A percentile compares a stretch with the other conserved stretches of the same genome.
Evolutionary conservation across 345 rosid species (phyloP).

Genomic region (Acer campestre): DNA sequence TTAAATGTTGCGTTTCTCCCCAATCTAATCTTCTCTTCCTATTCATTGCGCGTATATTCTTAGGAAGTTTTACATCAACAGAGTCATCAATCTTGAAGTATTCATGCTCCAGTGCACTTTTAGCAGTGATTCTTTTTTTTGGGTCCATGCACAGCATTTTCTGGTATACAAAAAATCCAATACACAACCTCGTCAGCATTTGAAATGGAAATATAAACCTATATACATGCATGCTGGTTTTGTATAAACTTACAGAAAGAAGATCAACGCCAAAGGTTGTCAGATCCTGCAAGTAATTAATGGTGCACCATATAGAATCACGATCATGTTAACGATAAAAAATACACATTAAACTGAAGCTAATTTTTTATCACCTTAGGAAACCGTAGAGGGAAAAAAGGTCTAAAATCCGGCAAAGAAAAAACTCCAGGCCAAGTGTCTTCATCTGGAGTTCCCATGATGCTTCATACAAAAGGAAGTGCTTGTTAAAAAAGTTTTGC

Average conservation of each 20-base stretch:
- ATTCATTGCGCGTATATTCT: no score
- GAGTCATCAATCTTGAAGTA: not conserved
- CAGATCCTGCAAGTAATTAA: not conserved
- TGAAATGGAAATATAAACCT: not conserved
- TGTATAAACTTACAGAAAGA: conserved; percentile 2
- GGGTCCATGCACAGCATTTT: conserved; percentile 8
- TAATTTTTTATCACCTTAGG: not conserved
- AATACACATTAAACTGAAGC: no score
- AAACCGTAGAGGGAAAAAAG: no score
- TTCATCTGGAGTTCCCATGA: not conserved
- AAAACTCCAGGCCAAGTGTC: not conserved
- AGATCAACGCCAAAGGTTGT: not conserved
- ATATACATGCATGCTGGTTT: not conserved
- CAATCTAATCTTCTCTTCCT: no score
- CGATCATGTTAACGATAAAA: no score
- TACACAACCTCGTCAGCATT: not conserved
- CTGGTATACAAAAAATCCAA: not conserved
- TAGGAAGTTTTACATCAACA: not conserved
- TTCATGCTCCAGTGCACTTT: not conserved
- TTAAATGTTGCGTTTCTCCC: no score
- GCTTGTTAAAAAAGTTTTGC: not conserved
- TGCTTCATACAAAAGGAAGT: not conserved
- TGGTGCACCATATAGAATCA: not conserved
- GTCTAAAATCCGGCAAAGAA: not conserved
- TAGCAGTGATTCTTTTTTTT: not conserved